Evolutionary conservation across 2,329 filamentous ascomycete genomes (phyloP).

Genomic region (Moelleriella libera): DNA sequence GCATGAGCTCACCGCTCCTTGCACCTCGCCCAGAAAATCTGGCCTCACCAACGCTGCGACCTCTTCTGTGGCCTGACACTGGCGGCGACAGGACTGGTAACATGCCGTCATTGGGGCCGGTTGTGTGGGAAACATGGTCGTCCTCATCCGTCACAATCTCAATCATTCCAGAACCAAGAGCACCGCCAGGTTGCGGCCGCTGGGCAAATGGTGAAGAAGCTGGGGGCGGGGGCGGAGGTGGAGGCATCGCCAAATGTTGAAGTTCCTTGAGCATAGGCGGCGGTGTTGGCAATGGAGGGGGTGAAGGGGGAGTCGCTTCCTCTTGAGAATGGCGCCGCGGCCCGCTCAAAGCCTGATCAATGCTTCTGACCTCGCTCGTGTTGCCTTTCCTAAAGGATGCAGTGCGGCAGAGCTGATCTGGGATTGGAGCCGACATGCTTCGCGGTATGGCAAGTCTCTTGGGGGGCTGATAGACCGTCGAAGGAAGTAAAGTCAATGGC

Average conservation of each 20-base stretch:
- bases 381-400: slow-evolving; percentile 20
- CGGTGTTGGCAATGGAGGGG: slow-evolving; percentile 34
- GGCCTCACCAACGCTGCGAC: slow-evolving; percentile 39
- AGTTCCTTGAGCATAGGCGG: slow-evolving; percentile 46
- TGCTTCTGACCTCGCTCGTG: slow-evolving; percentile 25
- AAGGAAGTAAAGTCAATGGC: slow-evolving; percentile 36
- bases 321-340: slow-evolving; percentile 34
- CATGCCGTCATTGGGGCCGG: slow-evolving; percentile 24
- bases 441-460: slow-evolving; percentile 34
- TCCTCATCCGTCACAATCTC: slow-evolving; percentile 55
- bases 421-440: slow-evolving; percentile 47
- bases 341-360: slow-evolving; percentile 29
- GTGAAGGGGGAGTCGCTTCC: slow-evolving; percentile 33
- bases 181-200: slow-evolving; percentile 27
- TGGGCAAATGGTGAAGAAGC: slow-evolving; percentile 11
- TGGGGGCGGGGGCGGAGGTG: slow-evolving; percentile 36
- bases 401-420: slow-evolving; percentile 18
- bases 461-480: slow-evolving; percentile 46
- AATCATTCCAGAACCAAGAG: slow-evolving; percentile 40
- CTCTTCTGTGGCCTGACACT: slow-evolving; percentile 37
- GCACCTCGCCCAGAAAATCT: slow-evolving; percentile 38
- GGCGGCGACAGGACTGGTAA: slow-evolving; percentile 31
- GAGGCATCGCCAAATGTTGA: slow-evolving; percentile 45
- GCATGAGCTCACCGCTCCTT: slow-evolving; percentile 45
- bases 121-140: slow-evolving; percentile 17